Evolutionary conservation across 73 alveolate species (phyloP).

Genomic region (Paramecium tetraurelia): DNA sequence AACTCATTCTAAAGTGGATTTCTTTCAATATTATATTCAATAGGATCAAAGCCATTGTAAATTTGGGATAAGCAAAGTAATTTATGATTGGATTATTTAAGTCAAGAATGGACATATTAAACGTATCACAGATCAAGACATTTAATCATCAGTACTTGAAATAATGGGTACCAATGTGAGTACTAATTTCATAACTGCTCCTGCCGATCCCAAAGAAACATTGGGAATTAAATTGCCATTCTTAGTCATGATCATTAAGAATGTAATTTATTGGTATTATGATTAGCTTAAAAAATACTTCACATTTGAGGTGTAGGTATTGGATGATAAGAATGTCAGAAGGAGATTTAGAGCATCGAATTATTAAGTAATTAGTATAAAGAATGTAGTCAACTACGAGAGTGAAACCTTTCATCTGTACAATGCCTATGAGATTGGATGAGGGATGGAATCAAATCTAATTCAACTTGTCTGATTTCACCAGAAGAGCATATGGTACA

Average conservation of each 20-base stretch:
- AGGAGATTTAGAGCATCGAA: conserved; percentile 98
- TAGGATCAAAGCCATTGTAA: conserved; percentile 95
- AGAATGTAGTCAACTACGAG: conserved; percentile 91
- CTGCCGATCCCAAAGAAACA: conserved; percentile 94
- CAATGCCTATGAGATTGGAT: conserved; percentile 90
- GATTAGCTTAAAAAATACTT: conserved; percentile 88
- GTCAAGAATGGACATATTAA: conserved; percentile 97
- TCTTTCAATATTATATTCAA: conserved; percentile 90
- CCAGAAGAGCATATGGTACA: conserved; percentile 85
- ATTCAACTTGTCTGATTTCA: conserved; percentile 84
- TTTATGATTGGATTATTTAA: not conserved
- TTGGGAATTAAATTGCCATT: conserved; percentile 96
- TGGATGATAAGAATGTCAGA: conserved; percentile 97
- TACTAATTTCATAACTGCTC: conserved; percentile 95
- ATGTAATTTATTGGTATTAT: conserved; percentile 42
- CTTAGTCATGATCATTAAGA: conserved; percentile 95
- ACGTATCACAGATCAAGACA: conserved; percentile 96
- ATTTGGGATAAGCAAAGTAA: conserved; percentile 89
- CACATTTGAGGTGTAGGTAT: conserved; percentile 97
- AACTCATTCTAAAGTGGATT: conserved; percentile 94
- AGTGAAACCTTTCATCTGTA: conserved; percentile 97
- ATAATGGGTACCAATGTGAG: conserved; percentile 97
- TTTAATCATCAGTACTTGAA: conserved; percentile 93
- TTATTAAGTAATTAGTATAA: conserved; percentile 83
- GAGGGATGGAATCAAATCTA: conserved; percentile 88